A percentile compares a stretch with the other conserved stretches of the same genome.
Conservation (phyloP, 257 asterid species). For the Fraxinus excelsior region DNA sequence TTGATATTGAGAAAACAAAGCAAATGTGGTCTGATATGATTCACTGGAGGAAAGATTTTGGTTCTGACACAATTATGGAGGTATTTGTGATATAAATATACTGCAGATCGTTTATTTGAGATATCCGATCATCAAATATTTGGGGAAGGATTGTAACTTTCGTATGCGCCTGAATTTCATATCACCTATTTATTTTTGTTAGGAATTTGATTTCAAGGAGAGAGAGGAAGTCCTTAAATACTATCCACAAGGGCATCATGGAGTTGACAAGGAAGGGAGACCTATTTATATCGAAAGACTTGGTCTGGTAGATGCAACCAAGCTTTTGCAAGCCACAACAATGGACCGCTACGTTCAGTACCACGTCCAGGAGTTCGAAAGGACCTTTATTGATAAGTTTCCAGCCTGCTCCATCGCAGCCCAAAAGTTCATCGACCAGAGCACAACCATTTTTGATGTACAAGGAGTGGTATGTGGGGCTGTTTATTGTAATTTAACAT, state of each 20-base stretch:
- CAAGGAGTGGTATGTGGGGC: slow-evolving; percentile 84
- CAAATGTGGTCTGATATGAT: slow-evolving; percentile 99
- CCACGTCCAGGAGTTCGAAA: slow-evolving; percentile 93
- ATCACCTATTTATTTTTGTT: background rate
- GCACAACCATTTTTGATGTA: slow-evolving; percentile 96
- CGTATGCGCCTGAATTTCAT: background rate
- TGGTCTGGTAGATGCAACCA: slow-evolving; percentile 80
- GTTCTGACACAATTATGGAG: slow-evolving; percentile 80
- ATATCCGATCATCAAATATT: background rate
- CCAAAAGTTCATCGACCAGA: slow-evolving; percentile 82
- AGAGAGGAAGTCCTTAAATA: slow-evolving; percentile 75
- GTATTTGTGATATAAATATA: slow-evolving; percentile 30
- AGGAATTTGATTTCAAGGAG: slow-evolving; percentile 88
- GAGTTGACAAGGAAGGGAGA: slow-evolving; percentile 89
- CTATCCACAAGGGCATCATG: slow-evolving; percentile 98
- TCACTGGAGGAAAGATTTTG: slow-evolving; percentile 95
- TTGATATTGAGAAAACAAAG: slow-evolving; percentile 86
- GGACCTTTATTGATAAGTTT: slow-evolving; percentile 76
- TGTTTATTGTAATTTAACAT: background rate
- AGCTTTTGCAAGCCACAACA: slow-evolving; percentile 85
- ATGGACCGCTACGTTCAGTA: slow-evolving; percentile 82
- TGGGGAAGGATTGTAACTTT: background rate
- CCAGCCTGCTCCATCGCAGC: slow-evolving; percentile 96
- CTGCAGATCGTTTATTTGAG: background rate
- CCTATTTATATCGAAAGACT: slow-evolving; percentile 86